Evolutionary conservation across 805 yeast species (phyloP).

Genomic region (Candida nanaspora): DNA sequence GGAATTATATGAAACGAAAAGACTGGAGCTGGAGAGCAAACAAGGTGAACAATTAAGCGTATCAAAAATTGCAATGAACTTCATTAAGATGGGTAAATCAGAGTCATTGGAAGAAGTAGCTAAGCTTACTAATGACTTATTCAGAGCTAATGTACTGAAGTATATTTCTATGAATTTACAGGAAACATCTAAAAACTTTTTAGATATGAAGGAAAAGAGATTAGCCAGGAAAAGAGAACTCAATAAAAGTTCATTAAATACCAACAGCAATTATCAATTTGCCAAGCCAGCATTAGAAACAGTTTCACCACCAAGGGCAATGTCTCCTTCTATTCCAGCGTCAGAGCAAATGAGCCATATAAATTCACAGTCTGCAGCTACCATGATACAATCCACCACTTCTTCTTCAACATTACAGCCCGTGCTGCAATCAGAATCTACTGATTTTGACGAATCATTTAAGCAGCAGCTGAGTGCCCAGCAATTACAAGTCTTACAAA

Average conservation of each 20-base stretch:
- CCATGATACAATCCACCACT: too few relatives aligned
- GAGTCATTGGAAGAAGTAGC: constrained; percentile 28
- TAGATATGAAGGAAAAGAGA: constrained; percentile 43
- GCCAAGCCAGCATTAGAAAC: neutral
- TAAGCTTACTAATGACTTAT: constrained; percentile 31
- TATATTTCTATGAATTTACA: constrained; percentile 40
- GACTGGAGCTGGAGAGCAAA: constrained; percentile 22
- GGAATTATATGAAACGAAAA: constrained; percentile 44
- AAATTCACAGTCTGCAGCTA: too few relatives aligned
- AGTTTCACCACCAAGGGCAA: too few relatives aligned
- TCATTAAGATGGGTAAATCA: constrained; percentile 28
- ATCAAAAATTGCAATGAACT: constrained; percentile 11
- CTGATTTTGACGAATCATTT: constrained; percentile 28
- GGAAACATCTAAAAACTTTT: constrained; percentile 35
- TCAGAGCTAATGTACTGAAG: constrained; percentile 42
- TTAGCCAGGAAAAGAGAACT: constrained; percentile 33
- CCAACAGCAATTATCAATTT: constrained; percentile 6
- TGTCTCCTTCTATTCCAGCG: too few relatives aligned
- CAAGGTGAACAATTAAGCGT: constrained; percentile 16
- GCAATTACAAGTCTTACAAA: constrained; percentile 49
- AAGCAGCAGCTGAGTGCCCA: constrained; percentile 29
- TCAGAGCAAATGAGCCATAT: too few relatives aligned
- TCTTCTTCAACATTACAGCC: neutral
- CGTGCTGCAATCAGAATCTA: constrained; percentile 15
- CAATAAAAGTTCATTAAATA: constrained; percentile 22